Percentiles rank a stretch among this genome's conserved stretches.
Conservation (phyloP, 2,329 filamentous ascomycete species). For the Nemania bipapillata region DNA sequence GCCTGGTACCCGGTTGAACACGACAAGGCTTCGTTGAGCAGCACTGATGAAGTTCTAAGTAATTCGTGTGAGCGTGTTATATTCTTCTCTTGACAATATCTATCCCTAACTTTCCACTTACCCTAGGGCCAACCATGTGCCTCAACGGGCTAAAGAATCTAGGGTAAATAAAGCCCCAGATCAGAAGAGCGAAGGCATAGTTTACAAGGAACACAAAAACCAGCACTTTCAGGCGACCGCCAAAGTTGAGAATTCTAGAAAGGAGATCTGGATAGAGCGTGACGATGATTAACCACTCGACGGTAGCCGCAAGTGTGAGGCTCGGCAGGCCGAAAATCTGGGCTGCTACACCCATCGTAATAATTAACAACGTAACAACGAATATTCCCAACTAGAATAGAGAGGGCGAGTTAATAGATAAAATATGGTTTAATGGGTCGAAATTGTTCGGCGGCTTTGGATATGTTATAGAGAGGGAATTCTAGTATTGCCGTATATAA, state of each 20-base stretch:
- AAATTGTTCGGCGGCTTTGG: neutral
- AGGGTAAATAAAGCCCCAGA: conserved; percentile 42
- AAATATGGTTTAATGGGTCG: neutral
- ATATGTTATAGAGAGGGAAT: neutral
- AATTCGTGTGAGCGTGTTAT: conserved; percentile 7
- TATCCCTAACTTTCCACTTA: conserved; percentile 26
- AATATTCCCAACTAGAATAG: no score
- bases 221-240: conserved; percentile 22
- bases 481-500: neutral
- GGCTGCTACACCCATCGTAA: conserved; percentile 26
- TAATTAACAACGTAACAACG: neutral
- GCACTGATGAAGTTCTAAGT: conserved; percentile 31
- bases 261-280: conserved; percentile 40
- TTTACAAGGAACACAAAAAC: conserved; percentile 37
- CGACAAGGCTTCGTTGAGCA: conserved; percentile 36
- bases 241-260: conserved; percentile 22
- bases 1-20: conserved; percentile 33
- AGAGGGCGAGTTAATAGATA: neutral
- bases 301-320: conserved; percentile 42
- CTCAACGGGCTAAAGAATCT: conserved; percentile 42
- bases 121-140: conserved; percentile 41
- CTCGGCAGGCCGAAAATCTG: conserved; percentile 44
- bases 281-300: conserved; percentile 47
- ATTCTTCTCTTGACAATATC: neutral
- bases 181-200: conserved; percentile 38